phyloP scores from a whole-genome alignment of 148 eudicot species.

The Rhododendron ovatum region DNA sequence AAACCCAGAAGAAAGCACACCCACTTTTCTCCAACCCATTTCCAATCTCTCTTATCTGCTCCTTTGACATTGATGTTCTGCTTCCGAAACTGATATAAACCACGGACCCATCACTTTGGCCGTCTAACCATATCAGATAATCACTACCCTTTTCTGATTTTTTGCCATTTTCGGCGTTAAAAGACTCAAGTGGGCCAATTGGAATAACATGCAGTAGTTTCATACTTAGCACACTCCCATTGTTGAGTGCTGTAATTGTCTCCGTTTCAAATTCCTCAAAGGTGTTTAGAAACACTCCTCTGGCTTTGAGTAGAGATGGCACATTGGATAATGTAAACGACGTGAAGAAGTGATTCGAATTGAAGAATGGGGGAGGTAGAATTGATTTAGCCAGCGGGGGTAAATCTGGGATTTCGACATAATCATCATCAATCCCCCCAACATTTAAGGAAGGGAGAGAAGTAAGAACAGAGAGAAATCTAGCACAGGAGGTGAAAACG shows the following conservation, averaged over 20 bases:
- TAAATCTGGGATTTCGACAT: constrained; percentile 28
- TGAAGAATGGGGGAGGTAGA: constrained; percentile 43
- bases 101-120: constrained; percentile 27
- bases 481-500: constrained; percentile 35
- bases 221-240: constrained; percentile 2
- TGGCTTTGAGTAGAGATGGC: constrained; percentile 2
- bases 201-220: constrained; percentile 21
- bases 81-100: constrained; percentile 44
- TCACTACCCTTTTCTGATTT: not conserved
- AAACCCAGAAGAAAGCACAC: constrained; percentile 35
- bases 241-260: constrained; percentile 16
- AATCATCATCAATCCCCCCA: not conserved
- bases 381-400: constrained; percentile 19
- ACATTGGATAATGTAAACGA: constrained; percentile 4
- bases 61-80: constrained; percentile 32
- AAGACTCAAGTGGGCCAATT: constrained; percentile 19
- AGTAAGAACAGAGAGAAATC: constrained; percentile 29
- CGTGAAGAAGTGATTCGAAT: constrained; percentile 28
- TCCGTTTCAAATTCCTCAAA: constrained; percentile 28
- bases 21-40: constrained; percentile 35
- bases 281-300: constrained; percentile 24
- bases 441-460: constrained; percentile 21
- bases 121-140: constrained; percentile 30
- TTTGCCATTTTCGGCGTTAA: not conserved
- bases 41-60: constrained; percentile 39